phyloP scores from a whole-genome alignment of 2,329 filamentous ascomycete genomes.

The Mollisiaceae sp. region DNA sequence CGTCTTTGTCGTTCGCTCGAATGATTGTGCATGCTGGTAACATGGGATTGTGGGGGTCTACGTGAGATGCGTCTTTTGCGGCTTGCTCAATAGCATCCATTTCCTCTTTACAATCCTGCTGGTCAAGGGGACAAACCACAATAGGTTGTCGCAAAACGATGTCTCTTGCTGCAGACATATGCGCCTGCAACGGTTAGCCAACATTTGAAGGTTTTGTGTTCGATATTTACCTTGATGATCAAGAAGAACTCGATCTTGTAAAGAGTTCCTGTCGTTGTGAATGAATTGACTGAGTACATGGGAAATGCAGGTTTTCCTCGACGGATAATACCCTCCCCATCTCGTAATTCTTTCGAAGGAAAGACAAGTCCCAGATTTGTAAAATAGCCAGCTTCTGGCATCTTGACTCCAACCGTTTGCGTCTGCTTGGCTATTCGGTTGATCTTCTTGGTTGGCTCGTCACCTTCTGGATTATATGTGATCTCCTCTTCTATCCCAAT shows the following conservation, averaged over 20 bases:
- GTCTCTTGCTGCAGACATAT: conserved; percentile 85
- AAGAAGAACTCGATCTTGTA: conserved; percentile 99
- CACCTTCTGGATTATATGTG: conserved; percentile 97
- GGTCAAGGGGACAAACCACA: conserved; percentile 93
- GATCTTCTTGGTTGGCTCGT: conserved; percentile 88
- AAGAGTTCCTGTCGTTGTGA: conserved; percentile 89
- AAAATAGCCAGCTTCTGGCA: conserved; percentile 90
- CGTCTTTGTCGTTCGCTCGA: conserved; percentile 73
- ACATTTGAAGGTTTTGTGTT: neutral
- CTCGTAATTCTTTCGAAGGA: conserved; percentile 85
- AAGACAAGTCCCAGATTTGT: conserved; percentile 92
- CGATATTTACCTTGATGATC: conserved; percentile 78
- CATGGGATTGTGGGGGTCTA: conserved; percentile 91
- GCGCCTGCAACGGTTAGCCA: conserved; percentile 63
- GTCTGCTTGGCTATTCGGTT: conserved; percentile 86
- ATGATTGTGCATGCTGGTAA: conserved; percentile 86
- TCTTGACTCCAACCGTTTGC: conserved; percentile 78
- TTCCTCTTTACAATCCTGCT: conserved; percentile 95
- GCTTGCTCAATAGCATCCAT: conserved; percentile 98
- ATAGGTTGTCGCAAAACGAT: conserved; percentile 90
- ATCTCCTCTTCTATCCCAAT: conserved; percentile 96
- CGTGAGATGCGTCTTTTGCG: conserved; percentile 86
- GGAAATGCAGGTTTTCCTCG: conserved; percentile 87
- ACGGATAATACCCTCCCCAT: conserved; percentile 85
- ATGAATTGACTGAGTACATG: conserved; percentile 84